These are phyloP conservation scores for Orbilia ellipsospora DNA, from an alignment of 2,329 filamentous ascomycete species.

Conservation along the genomic window DNA sequence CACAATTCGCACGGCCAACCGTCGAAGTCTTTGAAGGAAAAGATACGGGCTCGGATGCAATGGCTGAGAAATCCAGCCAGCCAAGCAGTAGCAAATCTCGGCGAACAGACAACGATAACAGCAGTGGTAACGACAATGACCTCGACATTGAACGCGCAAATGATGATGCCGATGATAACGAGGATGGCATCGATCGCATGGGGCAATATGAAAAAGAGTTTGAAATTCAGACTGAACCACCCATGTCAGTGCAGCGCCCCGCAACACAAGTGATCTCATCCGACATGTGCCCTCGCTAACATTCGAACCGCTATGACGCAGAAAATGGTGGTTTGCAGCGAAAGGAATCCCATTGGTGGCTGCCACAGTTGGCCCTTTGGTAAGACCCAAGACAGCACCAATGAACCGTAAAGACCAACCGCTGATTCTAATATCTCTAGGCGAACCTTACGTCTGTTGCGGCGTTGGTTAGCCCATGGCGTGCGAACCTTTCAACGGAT, in stretches of 20 bases:
- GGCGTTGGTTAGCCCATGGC: constrained; percentile 83
- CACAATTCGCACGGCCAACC: constrained; percentile 1
- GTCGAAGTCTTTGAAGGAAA: not conserved
- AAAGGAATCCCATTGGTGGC: constrained; percentile 78
- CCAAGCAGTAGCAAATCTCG: constrained; percentile 35
- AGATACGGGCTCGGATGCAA: constrained; percentile 8
- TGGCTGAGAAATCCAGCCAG: constrained; percentile 31
- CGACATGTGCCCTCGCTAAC: constrained; percentile 16
- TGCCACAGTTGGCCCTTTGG: constrained; percentile 84
- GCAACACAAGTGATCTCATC: constrained; percentile 17
- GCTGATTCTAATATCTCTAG: constrained; percentile 14
- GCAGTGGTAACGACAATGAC: not conserved
- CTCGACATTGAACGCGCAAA: constrained; percentile 8
- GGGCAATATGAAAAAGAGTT: constrained; percentile 43
- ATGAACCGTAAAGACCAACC: not conserved
- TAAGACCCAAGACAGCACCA: not conserved
- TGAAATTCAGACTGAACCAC: constrained; percentile 30
- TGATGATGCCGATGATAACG: constrained; percentile 1
- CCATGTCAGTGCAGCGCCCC: constrained; percentile 35
- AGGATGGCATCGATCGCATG: constrained; percentile 21
- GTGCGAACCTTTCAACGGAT: constrained; percentile 68
- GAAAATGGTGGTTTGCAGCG: constrained; percentile 54
- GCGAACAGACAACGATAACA: constrained; percentile 6
- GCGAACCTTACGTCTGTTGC: constrained; percentile 87
- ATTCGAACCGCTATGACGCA: not conserved